A percentile compares a stretch with the other conserved stretches of the same genome.
These are phyloP conservation scores for Elsinoe necatrix DNA, from an alignment of 2,329 filamentous ascomycete genomes.

Conservation along the genomic window DNA sequence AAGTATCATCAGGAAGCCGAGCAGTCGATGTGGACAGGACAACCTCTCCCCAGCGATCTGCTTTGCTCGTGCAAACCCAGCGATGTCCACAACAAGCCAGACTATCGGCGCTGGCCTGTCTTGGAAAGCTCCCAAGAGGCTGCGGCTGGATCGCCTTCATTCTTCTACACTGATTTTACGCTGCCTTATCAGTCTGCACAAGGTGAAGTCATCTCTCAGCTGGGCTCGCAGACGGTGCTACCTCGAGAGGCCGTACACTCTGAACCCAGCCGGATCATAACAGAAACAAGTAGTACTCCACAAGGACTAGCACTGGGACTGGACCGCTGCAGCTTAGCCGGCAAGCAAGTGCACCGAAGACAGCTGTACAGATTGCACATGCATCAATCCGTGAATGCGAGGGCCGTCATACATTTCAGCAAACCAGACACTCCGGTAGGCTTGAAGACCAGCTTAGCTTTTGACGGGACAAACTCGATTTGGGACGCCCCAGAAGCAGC, in stretches of 20 bases:
- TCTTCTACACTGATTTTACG: slow-evolving; percentile 34
- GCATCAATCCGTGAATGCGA: slow-evolving; percentile 24
- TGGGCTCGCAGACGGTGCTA: slow-evolving; percentile 30
- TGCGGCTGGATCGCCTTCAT: slow-evolving; percentile 29
- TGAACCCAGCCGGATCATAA: background rate
- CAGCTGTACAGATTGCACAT: slow-evolving; percentile 22
- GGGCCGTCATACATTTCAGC: background rate
- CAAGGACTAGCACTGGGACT: background rate
- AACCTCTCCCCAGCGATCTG: slow-evolving; percentile 22
- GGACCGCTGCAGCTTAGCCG: background rate
- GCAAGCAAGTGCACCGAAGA: background rate
- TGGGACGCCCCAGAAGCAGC: background rate
- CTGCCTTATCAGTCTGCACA: slow-evolving; percentile 24
- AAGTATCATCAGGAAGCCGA: slow-evolving; percentile 25
- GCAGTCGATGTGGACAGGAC: slow-evolving; percentile 31
- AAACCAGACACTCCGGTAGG: background rate
- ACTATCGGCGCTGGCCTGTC: slow-evolving; percentile 22
- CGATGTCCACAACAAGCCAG: slow-evolving; percentile 22
- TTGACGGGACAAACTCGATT: background rate
- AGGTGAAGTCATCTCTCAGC: slow-evolving; percentile 17
- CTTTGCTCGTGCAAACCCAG: slow-evolving; percentile 28
- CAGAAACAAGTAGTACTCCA: background rate
- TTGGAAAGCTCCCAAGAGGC: slow-evolving; percentile 25
- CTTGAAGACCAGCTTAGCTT: slow-evolving; percentile 15
- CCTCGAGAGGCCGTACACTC: slow-evolving; percentile 19